These are phyloP conservation scores for Aspergillus ostianus DNA, from an alignment of 495 filamentous ascomycete species.

Conservation along the genomic window DNA sequence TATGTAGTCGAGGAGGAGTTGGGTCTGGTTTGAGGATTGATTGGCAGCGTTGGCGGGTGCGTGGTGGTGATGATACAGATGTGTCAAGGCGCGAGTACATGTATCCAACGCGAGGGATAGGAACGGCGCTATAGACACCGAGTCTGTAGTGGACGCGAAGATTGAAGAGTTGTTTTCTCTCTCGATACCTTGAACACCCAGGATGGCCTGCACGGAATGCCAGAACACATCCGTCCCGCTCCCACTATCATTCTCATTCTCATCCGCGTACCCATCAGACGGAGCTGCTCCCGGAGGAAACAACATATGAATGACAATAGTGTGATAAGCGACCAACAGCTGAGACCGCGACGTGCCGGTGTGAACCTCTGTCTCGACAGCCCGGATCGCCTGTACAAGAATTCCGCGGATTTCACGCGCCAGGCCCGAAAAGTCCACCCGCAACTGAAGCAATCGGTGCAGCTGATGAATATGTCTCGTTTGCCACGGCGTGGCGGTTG, in stretches of 20 bases:
- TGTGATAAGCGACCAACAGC: conserved; percentile 8
- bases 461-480: conserved; percentile 5
- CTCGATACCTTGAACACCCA: neutral
- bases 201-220: conserved; percentile 4
- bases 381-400: conserved; percentile 4
- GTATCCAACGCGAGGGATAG: neutral
- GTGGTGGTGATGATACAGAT: neutral
- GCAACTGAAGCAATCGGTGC: conserved; percentile 5
- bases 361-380: neutral
- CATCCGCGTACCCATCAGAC: too few species aligned
- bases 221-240: conserved; percentile 1
- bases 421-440: neutral
- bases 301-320: conserved; percentile 4
- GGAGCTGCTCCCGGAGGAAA: neutral
- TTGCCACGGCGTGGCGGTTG: neutral
- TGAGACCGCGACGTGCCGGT: neutral
- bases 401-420: neutral
- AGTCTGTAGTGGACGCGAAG: neutral
- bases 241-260: neutral
- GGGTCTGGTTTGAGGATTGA: neutral
- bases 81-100: neutral
- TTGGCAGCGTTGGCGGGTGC: neutral
- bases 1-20: neutral
- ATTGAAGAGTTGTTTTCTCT: neutral
- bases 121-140: neutral